Conservation (phyloP, 306 rosid genomes). For the Cicer pinnatifidum region DNA sequence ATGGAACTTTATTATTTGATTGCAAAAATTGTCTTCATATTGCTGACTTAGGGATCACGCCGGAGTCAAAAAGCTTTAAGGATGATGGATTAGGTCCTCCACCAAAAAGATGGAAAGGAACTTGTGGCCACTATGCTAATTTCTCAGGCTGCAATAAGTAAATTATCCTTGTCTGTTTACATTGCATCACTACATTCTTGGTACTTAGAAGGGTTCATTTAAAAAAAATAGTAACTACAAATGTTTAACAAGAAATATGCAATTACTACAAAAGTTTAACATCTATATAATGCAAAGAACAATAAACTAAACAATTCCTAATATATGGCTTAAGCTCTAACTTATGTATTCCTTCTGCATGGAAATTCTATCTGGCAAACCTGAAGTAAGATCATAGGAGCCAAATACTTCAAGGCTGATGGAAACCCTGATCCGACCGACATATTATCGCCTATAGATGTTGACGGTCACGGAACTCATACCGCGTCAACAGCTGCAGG, state of each 20-base stretch:
- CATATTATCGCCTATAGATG: conserved; percentile 71
- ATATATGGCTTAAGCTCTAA: conserved; percentile 33
- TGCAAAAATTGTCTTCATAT: not conserved
- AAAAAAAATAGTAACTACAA: no score
- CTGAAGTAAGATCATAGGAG: conserved; percentile 85
- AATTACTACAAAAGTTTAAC: no score
- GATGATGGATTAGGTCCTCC: conserved; percentile 79
- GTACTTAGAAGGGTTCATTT: no score
- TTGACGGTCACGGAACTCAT: conserved; percentile 88
- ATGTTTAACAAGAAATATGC: no score
- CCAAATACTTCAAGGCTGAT: conserved; percentile 84
- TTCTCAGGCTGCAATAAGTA: conserved; percentile 97
- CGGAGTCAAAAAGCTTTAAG: conserved; percentile 78
- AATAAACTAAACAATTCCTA: not conserved
- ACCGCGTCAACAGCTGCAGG: conserved; percentile 85
- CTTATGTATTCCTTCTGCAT: conserved; percentile 32
- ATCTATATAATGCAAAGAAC: no score
- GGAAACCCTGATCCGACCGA: conserved; percentile 57
- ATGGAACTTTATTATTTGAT: conserved; percentile 3
- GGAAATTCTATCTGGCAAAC: conserved; percentile 27
- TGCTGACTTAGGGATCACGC: conserved; percentile 68
- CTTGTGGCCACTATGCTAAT: conserved; percentile 70
- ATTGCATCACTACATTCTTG: conserved; percentile 2
- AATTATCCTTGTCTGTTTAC: conserved; percentile 32
- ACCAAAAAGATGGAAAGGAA: conserved; percentile 87